Base-by-base conservation (phyloP, 73 alveolate species). In the Stentor roeselii region DNA sequence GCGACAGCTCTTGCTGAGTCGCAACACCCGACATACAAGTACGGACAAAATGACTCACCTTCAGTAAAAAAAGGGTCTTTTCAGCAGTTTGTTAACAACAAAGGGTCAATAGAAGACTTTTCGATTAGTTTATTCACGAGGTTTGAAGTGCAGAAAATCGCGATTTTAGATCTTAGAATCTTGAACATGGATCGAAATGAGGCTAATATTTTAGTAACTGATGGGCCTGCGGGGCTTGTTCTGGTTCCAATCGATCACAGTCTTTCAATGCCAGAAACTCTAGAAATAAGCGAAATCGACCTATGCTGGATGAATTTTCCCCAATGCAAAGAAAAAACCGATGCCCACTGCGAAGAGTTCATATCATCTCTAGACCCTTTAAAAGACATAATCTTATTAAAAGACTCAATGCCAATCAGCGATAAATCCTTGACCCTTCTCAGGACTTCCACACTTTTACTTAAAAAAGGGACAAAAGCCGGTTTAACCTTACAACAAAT, bases 181-280 rank as follows among this genome's bases (percentile, higher is more conserved):
- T 84, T 93, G 75, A 97, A 97, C 86, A 88, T 97, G 59, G 99
- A 97, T 89, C 85, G 99, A 86, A 97, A 97, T 87, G 99, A 97
- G 59, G 96, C 90, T 76, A 97, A 97, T 84, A 95, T 97, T 76
- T 87, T 97, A 80, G 97, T 96, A 42, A 91, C 86, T 85, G 59
- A 86, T 40, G 86, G 89, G 67, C 88, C 84, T 74, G 83, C 84
- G 40, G 86, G 89, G 67, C 88, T 85, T 74, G 83, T 85, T 34
- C 93, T 97, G 36, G 91, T 97, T 21, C 99, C 99, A 27, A 95
- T 97, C 58, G 99, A 97, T 89, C 99, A 97, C 86, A 97, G 98
- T 2, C 76, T 93, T 76, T 86, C 98, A 59, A 89, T 97, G 61
- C 99, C 99, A 3, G 98, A 96, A 87, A 88, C 92, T 76, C 87